These are phyloP conservation scores for Daldinia concentrica DNA, from an alignment of 495 filamentous ascomycete genomes.

Conservation along the genomic window DNA sequence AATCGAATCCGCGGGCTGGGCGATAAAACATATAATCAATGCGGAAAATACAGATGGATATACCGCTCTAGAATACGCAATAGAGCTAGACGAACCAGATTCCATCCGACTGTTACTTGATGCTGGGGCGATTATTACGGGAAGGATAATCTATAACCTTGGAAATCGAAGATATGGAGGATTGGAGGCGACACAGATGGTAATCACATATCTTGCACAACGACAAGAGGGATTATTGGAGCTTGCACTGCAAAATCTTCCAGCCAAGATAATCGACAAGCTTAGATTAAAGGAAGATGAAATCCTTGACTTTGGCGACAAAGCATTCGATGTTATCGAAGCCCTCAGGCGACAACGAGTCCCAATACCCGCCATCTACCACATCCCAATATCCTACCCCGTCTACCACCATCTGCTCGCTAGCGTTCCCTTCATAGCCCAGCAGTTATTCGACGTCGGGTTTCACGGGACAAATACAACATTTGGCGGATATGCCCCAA, in stretches of 20 bases:
- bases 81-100: background rate
- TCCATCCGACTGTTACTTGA: constrained; percentile 9
- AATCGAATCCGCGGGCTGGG: constrained; percentile 2
- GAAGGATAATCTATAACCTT: no score
- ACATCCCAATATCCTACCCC: background rate
- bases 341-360: background rate
- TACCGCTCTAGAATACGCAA: constrained; percentile 1
- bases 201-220: background rate
- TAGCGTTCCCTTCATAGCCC: background rate
- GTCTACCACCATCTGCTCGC: background rate
- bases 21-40: constrained; percentile 13
- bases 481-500: background rate
- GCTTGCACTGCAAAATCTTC: constrained; percentile 12
- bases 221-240: background rate
- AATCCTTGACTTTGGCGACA: background rate
- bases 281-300: background rate
- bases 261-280: background rate
- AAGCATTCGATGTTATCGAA: constrained; percentile 15
- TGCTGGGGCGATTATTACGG: background rate
- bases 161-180: no score
- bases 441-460: constrained; percentile 12
- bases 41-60: background rate
- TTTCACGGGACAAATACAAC: background rate
- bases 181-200: no score
- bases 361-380: background rate